Percentiles rank a stretch among this genome's conserved stretches.
Evolutionary conservation across 495 filamentous ascomycete genomes (phyloP).

Genomic region (Podospora australis): DNA sequence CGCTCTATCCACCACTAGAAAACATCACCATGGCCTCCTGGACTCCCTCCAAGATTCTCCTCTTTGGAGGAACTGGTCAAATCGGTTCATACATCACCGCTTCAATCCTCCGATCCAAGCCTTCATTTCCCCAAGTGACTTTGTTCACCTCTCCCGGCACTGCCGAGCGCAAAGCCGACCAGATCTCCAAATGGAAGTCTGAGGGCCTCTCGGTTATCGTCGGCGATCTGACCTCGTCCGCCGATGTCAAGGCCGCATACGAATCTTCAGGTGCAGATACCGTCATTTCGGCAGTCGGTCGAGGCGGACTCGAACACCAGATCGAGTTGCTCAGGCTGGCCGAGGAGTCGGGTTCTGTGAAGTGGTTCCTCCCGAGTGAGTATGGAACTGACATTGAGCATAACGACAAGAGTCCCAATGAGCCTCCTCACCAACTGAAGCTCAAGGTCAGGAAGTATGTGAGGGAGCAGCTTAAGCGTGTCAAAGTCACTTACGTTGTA

Average conservation of each 20-base stretch:
- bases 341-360: slow-evolving; percentile 46
- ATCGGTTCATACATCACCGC: slow-evolving; percentile 61
- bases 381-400: slow-evolving; percentile 73
- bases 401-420: slow-evolving; percentile 45
- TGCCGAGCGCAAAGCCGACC: slow-evolving; percentile 39
- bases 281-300: slow-evolving; percentile 57
- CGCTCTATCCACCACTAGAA: too few species aligned
- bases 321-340: slow-evolving; percentile 54
- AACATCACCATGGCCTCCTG: slow-evolving; percentile 24
- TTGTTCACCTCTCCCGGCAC: slow-evolving; percentile 59
- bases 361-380: slow-evolving; percentile 66
- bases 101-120: slow-evolving; percentile 49
- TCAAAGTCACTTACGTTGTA: slow-evolving; percentile 62
- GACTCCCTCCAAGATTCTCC: slow-evolving; percentile 48
- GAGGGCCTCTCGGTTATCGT: slow-evolving; percentile 52
- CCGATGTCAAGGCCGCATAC: slow-evolving; percentile 49
- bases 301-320: slow-evolving; percentile 51
- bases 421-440: slow-evolving; percentile 66
- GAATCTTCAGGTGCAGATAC: slow-evolving; percentile 51
- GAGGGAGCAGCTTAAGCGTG: slow-evolving; percentile 38
- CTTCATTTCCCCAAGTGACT: slow-evolving; percentile 44
- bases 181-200: slow-evolving; percentile 41
- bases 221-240: slow-evolving; percentile 49
- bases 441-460: slow-evolving; percentile 57
- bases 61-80: slow-evolving; percentile 63